Evolutionary conservation across 2,329 filamentous ascomycete genomes (phyloP).

Genomic region (Epichloe bromicola): DNA sequence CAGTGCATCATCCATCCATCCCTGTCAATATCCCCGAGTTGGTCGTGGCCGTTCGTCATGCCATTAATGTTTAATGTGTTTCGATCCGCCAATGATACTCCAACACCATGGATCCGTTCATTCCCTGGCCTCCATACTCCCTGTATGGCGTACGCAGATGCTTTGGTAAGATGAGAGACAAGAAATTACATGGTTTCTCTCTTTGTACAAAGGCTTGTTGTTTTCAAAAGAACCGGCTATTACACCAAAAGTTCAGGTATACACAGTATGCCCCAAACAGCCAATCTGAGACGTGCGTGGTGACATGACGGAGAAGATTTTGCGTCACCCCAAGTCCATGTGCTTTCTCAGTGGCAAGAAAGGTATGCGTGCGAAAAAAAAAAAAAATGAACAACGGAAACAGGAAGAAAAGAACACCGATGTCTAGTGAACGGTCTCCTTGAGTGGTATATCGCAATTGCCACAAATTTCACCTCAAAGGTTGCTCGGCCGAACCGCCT

Average conservation of each 20-base stretch:
- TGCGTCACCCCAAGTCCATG: neutral
- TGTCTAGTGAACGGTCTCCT: neutral
- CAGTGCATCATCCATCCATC: neutral
- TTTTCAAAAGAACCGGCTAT: neutral
- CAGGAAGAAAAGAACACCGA: neutral
- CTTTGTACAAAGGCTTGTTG: neutral
- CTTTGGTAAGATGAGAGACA: neutral
- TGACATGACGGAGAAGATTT: neutral
- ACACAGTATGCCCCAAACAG: neutral
- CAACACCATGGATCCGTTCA: neutral
- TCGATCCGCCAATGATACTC: neutral
- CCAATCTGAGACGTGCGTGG: neutral
- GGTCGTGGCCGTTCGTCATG: neutral
- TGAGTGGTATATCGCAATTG: slow-evolving; percentile 1
- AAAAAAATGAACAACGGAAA: neutral
- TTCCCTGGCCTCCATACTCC: neutral
- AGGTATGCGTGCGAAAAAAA: neutral
- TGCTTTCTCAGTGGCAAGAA: neutral
- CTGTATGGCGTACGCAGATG: neutral
- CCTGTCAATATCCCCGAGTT: neutral
- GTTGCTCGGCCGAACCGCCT: neutral
- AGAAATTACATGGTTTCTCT: neutral
- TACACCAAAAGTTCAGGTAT: neutral
- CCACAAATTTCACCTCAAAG: neutral
- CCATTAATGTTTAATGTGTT: neutral